Percentiles rank a stretch among this genome's conserved stretches.
Conservation (phyloP, 768 basidiomycete species). For the Leccinellum luteum region DNA sequence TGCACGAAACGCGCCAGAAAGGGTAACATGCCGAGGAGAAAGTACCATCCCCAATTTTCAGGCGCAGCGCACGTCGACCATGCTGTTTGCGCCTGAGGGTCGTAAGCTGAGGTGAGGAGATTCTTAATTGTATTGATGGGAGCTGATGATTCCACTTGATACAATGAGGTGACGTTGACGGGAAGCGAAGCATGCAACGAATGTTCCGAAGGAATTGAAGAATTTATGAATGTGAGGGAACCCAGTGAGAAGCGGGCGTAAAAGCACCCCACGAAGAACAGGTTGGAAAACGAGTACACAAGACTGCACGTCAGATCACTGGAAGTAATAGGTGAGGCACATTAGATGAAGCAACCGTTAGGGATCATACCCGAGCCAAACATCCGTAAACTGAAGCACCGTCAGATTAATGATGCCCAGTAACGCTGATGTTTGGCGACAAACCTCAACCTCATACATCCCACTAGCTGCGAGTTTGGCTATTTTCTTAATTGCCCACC, state of each 20-base stretch:
- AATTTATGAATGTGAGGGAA: not conserved
- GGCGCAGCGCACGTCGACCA: conserved; percentile 43
- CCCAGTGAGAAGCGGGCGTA: conserved; percentile 40
- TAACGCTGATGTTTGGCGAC: not conserved
- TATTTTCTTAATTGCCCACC: conserved; percentile 74
- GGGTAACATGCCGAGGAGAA: conserved; percentile 62
- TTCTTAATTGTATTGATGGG: not conserved
- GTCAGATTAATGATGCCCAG: conserved; percentile 4
- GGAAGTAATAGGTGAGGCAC: conserved; percentile 9
- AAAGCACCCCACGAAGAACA: conserved; percentile 73
- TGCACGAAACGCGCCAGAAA: conserved; percentile 78
- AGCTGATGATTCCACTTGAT: not conserved
- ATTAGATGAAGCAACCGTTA: not conserved
- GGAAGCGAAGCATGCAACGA: not conserved
- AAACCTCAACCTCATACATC: conserved; percentile 69
- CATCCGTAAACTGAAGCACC: conserved; percentile 65
- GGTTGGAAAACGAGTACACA: conserved; percentile 65
- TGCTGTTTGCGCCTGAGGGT: conserved; percentile 40
- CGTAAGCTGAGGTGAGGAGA: conserved; percentile 9
- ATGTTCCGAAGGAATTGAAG: not conserved
- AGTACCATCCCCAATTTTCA: conserved; percentile 60
- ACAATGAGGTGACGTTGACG: not conserved
- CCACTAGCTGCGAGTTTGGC: conserved; percentile 69
- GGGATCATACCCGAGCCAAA: conserved; percentile 77
- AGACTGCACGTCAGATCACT: conserved; percentile 86